Evolutionary conservation across 2,329 filamentous ascomycete genomes (phyloP).

Genomic region (Botryotinia globosa): DNA sequence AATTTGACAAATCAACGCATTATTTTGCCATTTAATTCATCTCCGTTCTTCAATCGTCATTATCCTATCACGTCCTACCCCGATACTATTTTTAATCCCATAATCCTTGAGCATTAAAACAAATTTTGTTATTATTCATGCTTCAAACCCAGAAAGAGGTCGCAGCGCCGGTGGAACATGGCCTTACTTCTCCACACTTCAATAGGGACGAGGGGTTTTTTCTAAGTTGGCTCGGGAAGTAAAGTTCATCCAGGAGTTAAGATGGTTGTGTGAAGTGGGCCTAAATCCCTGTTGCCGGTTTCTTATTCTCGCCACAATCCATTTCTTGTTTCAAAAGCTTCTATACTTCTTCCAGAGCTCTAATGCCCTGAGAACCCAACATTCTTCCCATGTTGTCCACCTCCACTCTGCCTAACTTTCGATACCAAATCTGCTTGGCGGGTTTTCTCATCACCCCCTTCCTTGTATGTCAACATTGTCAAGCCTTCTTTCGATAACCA

Average conservation of each 20-base stretch:
- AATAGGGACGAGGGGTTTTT: conserved; percentile 3
- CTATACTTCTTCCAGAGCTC: conserved; percentile 32
- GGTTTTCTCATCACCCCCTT: conserved; percentile 10
- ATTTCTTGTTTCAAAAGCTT: conserved; percentile 31
- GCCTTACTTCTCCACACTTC: conserved; percentile 19
- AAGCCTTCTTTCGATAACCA: conserved; percentile 10
- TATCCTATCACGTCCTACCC: conserved; percentile 6
- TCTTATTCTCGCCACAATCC: conserved; percentile 18
- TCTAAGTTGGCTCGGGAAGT: conserved; percentile 8
- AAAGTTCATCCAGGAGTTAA: conserved; percentile 22
- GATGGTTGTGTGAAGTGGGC: conserved; percentile 17
- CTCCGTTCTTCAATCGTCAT: conserved; percentile 16
- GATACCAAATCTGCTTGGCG: conserved; percentile 9
- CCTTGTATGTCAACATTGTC: conserved; percentile 10
- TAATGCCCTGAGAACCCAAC: conserved; percentile 24
- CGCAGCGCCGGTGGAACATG: conserved; percentile 11
- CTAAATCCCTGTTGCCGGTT: conserved; percentile 11
- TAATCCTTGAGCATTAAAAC: conserved; percentile 22
- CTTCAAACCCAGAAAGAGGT: conserved; percentile 19
- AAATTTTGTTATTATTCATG: conserved; percentile 20
- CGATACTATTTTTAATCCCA: conserved; percentile 21
- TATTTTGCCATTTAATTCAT: conserved; percentile 23
- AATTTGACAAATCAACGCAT: conserved; percentile 17
- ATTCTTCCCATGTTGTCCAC: neutral
- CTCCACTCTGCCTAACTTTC: conserved; percentile 15